Base-by-base conservation (phyloP, 1,139 yeast genomes). In the Candida smagusa region DNA sequence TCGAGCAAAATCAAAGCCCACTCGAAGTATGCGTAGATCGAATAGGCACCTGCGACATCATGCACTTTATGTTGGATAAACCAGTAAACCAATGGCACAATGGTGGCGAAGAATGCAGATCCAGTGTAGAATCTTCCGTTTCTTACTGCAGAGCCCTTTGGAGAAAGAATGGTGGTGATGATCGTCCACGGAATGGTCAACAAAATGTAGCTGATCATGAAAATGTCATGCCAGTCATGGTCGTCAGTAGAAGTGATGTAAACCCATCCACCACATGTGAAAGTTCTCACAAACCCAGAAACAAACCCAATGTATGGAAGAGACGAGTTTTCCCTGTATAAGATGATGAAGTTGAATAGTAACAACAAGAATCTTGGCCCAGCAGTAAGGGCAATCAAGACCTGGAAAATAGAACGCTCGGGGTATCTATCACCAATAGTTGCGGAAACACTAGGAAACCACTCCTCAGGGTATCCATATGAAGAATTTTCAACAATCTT, bases 251-350 rank as follows among this genome's bases (percentile, higher is more conserved):
- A 86, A 2, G 98, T 92, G 47, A 92, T 84, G 56, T 92, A 92
- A 11, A 94, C 96, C 97, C 97, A 92, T 9, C 97, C 97, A 50
- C 98, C 98, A 54, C 98, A 92, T 1, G 96, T 84, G 40, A 92
- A 76, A 0, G 98, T 92, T 61, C 98, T 77, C 16, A 85, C 41
- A 2, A 85, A 43, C 8, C 98, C 98, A 2, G 81, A 58, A 1
- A 77, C 46, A 8, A 81, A 54, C 1, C 65, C 71, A 24, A 69
- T 44, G 42, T 58, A 61, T 2, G 86, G 79, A 25, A 63, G 49
- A 8, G 50, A 42, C 1, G 77, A 61, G 33, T 68, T 59, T n/a
- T 65, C 59, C 34, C 56, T 64, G 51, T 58, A 64, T 25, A 67
- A 53, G 27, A 65, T 55, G 22, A 77, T 48, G 54, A 77, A 86